Base-by-base conservation (phyloP, 257 asterid species). In the Galeopsis tetrahit region DNA sequence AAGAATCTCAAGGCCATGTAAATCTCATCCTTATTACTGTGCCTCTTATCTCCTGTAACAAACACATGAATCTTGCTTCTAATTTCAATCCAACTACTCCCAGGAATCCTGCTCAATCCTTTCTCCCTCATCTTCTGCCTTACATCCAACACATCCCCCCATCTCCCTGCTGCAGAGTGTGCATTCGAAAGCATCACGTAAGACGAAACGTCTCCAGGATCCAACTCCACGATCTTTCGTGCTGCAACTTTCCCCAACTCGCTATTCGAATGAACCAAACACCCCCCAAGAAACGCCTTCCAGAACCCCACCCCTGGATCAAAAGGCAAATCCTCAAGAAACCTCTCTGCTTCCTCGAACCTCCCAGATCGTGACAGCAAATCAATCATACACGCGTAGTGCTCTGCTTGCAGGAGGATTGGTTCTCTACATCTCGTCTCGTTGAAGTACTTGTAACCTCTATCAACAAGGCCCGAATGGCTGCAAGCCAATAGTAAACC, bases 101-200 rank as follows among this genome's bases (percentile, higher is more conserved):
- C 98, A 2, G 98, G 92, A 31, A 84, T 71, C 68, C 91, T 84
- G 11, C 46, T 74, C 66, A 93, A 40, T 32, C 96, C 88, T 33
- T 80, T 90, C 78, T 70, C 91, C 72, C 61, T 84, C 91, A 91
- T 91, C 78, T 66, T 86, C 5, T 73, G 61, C 83, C 98, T 87
- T 4, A 85, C 7, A 10, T 63, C 61, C 56, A 75, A 15, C 31
- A 76, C 94, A 4, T 53, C 73, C 62, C 75, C 86, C 98, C 97
- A 91, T 68, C 96, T 89, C 15, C 96, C 92, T 0, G 90, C 92
- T 6, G 89, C 94, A 10, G 88, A 93, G 72, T 87, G 91, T 13
- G 92, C 96, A 75, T 93, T 91, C 0, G 96, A 93, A 6, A 93
- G 87, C 97, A 93, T 93, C 55, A 93, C 93, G 44, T 89, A 93